phyloP scores from a whole-genome alignment of 164 flowering plant genomes.

The Piper longum region DNA sequence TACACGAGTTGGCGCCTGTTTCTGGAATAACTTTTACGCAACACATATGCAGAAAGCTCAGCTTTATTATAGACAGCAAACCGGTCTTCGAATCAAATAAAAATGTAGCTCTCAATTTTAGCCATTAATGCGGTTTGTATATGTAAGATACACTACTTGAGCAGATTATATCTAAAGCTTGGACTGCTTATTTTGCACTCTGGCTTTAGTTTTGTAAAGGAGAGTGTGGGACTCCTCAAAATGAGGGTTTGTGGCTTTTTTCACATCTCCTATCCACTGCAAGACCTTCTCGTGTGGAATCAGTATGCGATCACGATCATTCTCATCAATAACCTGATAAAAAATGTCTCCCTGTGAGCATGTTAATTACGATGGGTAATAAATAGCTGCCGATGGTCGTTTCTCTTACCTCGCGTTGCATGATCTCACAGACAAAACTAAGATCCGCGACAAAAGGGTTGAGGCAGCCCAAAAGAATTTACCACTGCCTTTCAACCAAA shows the following conservation, averaged over 20 bases:
- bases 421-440: slow-evolving; percentile 78
- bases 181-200: slow-evolving; percentile 14
- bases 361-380: background rate
- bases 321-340: slow-evolving; percentile 45
- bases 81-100: no score
- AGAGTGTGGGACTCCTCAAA: slow-evolving; percentile 58
- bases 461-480: slow-evolving; percentile 43
- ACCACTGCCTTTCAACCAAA: slow-evolving; percentile 65
- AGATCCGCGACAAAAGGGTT: slow-evolving; percentile 91
- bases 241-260: slow-evolving; percentile 55
- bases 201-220: slow-evolving; percentile 35
- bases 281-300: slow-evolving; percentile 58
- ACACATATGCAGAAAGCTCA: no score
- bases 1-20: no score
- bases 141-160: no score
- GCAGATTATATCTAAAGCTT: background rate
- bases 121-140: no score
- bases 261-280: slow-evolving; percentile 67
- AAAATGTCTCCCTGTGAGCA: background rate
- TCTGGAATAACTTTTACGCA: no score
- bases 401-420: slow-evolving; percentile 62
- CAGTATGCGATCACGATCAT: slow-evolving; percentile 40
- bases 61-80: no score
- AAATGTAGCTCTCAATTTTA: no score
- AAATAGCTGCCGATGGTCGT: background rate